Base-by-base conservation (phyloP, 164 flowering plant genomes). In the Macadamia integrifolia region DNA sequence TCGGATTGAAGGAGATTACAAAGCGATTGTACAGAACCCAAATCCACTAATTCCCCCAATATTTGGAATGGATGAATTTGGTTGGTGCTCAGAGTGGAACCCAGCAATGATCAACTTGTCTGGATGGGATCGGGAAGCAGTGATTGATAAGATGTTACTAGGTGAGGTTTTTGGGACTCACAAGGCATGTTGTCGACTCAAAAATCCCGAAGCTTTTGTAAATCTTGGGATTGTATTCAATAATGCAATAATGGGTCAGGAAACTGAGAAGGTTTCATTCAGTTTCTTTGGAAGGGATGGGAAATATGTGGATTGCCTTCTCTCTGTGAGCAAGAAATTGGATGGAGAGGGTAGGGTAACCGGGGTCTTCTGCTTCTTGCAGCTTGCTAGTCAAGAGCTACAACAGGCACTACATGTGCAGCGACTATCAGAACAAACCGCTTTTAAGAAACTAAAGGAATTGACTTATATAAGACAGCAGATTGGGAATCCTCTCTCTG, bases 1-100 rank as follows among this genome's bases (percentile, higher is more conserved):
- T n/a, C 83, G 92, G 53, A 91, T 93, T 44, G 90, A 93, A 78
- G 98, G 98, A 56, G 98, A 91, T 76, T 93, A 93, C 77, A 89
- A 83, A 75, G 88, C 98, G 9, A 91, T 93, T 17, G 81, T 93
- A 14, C 93, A 93, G 66, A 93, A 85, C 69, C 98, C 91, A 50
- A 85, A 77, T 76, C 94, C 96, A 11, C 74, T 93, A 71, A 91
- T 93, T 65, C 98, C 98, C 18, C 98, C 98, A 56, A 89, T 93
- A 69, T 93, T 88, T 84, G 98, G 96, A 57, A 73, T 88, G 0
- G 98, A 93, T 74, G 97, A 89, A 74, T 91, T 88, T 75, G 98
- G 97, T 18, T 93, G 98, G 98, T 93, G 98, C 78, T 85, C 87
- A 60, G 98, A 93, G 77, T 93, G 98, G 98, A 93, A 93, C 68